Conservation (phyloP, 768 basidiomycete species). For the Cystofilobasidium bisporidii region DNA sequence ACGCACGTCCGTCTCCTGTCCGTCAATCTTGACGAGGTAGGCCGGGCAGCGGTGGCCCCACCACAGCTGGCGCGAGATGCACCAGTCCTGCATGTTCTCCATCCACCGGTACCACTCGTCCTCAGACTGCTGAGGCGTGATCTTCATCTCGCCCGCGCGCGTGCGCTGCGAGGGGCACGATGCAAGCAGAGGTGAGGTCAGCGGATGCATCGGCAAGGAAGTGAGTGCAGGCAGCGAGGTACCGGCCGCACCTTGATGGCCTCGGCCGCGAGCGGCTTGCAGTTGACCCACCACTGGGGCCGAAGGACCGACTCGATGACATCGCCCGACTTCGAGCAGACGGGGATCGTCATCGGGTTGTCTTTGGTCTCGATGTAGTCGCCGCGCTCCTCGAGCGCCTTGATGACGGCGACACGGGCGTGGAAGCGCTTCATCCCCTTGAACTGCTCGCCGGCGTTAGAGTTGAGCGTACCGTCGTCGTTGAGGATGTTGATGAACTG, state of each 20-base stretch:
- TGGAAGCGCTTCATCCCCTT: conserved; percentile 98
- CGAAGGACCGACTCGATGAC: conserved; percentile 89
- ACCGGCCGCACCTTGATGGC: conserved; percentile 58
- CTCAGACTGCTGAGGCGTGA: conserved; percentile 75
- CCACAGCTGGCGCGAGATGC: conserved; percentile 97
- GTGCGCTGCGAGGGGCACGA: conserved; percentile 54
- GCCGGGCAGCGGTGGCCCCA: conserved; percentile 97
- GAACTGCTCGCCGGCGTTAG: conserved; percentile 71
- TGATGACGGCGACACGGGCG: conserved; percentile 69
- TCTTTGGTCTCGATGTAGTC: conserved; percentile 84
- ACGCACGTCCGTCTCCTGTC: conserved; percentile 50
- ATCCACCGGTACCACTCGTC: conserved; percentile 95
- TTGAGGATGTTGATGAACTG: conserved; percentile 91
- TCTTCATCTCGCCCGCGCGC: conserved; percentile 69
- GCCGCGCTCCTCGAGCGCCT: conserved; percentile 71
- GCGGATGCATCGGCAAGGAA: neutral
- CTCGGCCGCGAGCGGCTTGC: conserved; percentile 80
- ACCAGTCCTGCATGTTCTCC: conserved; percentile 95
- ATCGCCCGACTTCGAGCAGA: conserved; percentile 97
- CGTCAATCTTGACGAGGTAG: conserved; percentile 80
- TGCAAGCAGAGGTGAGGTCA: neutral
- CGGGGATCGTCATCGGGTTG: conserved; percentile 92
- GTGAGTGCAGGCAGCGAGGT: neutral
- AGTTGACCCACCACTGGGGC: conserved; percentile 98
- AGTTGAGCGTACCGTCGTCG: conserved; percentile 92